These are phyloP conservation scores for Debaryomyces sp. DNA, from an alignment of 1,139 yeast species.

Conservation along the genomic window DNA sequence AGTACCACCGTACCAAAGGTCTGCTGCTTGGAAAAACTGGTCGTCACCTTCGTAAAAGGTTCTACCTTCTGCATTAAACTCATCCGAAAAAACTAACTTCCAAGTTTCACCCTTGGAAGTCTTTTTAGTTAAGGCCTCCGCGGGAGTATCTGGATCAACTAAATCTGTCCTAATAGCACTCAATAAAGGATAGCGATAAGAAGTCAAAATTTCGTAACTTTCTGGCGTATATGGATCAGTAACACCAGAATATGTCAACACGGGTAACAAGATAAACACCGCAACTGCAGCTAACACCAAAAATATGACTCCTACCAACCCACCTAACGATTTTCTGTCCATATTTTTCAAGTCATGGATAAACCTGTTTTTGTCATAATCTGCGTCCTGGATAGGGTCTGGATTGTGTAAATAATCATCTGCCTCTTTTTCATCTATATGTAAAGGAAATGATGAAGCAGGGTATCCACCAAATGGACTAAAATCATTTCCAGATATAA, in stretches of 20 bases:
- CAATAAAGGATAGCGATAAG: constrained; percentile 60
- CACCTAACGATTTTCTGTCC: constrained; percentile 63
- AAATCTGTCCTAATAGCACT: constrained; percentile 62
- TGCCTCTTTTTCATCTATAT: constrained; percentile 85
- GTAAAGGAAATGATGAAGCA: constrained; percentile 81
- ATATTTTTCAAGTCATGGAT: constrained; percentile 58
- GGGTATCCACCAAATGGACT: constrained; percentile 97
- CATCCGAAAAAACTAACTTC: constrained; percentile 79
- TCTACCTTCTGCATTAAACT: constrained; percentile 80
- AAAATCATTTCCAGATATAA: constrained; percentile 34
- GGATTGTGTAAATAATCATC: constrained; percentile 94
- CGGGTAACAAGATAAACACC: constrained; percentile 73
- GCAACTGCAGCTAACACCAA: constrained; percentile 61
- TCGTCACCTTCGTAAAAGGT: constrained; percentile 84
- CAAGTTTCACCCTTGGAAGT: constrained; percentile 60
- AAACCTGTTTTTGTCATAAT: constrained; percentile 67
- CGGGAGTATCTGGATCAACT: constrained; percentile 82
- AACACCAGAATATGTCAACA: constrained; percentile 72
- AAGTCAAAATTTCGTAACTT: constrained; percentile 50
- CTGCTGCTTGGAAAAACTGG: constrained; percentile 79
- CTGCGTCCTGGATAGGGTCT: constrained; percentile 86
- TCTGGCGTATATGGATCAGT: constrained; percentile 33
- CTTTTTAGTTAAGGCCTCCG: constrained; percentile 45
- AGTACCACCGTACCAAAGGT: constrained; percentile 79
- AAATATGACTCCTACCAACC: constrained; percentile 56